Evolutionary conservation across 192 early-diverging fungal species (phyloP), one percentile per base, ranked within the genome.

Genomic region (Backusella mclennaniae): DNA sequence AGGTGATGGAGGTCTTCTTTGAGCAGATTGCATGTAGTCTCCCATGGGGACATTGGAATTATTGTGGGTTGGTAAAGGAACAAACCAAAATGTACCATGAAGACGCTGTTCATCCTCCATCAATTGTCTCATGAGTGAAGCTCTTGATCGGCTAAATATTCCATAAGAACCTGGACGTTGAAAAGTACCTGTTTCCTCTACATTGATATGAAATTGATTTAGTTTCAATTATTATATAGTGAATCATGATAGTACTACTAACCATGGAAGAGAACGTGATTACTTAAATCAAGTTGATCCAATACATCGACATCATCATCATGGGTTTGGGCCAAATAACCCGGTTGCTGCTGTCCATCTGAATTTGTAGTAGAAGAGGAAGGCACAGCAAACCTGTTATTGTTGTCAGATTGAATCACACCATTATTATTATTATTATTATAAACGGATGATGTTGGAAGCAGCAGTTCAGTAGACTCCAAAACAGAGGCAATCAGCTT

Each of bases 401-500:
- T 38, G 26, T 19, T 67, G 31, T 67, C 26, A 63, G n/a, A n/a
- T 63, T 7, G 21, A n/a, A 23, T 12, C 2, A 59, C 0, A 44
- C 15, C 21, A 17, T 44, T 33, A 29, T 19, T 73, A 49, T 73
- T 53, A 39, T 31, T 33, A 26, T 9, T 53, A 49, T 33, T 33
- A 33, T 33, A 33, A 33, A 33, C 3, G 33, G 49, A 39, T 33
- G 9, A 35, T 35, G 31, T 1, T 23, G 52, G n/a, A 12, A 7
- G 9, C 8, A 36, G 21, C 36, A 9, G 5, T 11, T 59, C 35
- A 41, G 21, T 36, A 59, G 79, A 78, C 42, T 82, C 84, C 8
- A 85, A 59, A 7, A 76, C 70, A 33, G 38, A 23, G 1, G 69
- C 33, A 6, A 73, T 77, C 33, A 83, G 44, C 0, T 67, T 63